phyloP scores from a whole-genome alignment of 2,329 filamentous ascomycete species.

The Pseudocercospora fijiensis region DNA sequence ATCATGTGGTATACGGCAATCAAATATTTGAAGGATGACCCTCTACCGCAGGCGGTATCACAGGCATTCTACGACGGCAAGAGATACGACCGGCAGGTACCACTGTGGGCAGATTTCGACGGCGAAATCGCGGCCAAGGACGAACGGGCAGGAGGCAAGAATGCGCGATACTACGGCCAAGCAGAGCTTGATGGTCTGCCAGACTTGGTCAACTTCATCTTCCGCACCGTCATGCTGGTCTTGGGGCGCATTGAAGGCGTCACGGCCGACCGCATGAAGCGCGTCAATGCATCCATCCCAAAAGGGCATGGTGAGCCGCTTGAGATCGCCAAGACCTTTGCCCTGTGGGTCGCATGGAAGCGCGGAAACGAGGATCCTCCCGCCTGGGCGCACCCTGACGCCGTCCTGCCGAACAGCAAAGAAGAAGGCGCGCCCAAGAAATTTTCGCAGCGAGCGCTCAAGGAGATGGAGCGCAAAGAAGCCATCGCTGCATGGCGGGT shows the following conservation, averaged over 20 bases:
- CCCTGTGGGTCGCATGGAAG: conserved; percentile 67
- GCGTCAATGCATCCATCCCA: conserved; percentile 62
- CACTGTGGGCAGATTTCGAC: conserved; percentile 60
- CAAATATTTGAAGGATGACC: conserved; percentile 63
- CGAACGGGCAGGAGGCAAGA: conserved; percentile 49
- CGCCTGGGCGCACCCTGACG: conserved; percentile 61
- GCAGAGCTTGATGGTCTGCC: conserved; percentile 61
- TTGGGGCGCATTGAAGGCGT: conserved; percentile 62
- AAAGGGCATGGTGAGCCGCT: conserved; percentile 62
- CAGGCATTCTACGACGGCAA: conserved; percentile 57
- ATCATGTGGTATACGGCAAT: conserved; percentile 68
- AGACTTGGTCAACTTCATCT: conserved; percentile 60
- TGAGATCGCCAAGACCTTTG: conserved; percentile 60
- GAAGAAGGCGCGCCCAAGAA: conserved; percentile 53
- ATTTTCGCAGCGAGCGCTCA: conserved; percentile 55
- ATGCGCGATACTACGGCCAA: conserved; percentile 62
- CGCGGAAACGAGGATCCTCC: conserved; percentile 63
- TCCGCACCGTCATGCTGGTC: conserved; percentile 62
- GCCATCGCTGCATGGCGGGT: conserved; percentile 46
- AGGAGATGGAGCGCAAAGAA: conserved; percentile 56
- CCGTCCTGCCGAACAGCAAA: conserved; percentile 52
- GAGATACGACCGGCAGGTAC: conserved; percentile 55
- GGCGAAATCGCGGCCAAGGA: conserved; percentile 52
- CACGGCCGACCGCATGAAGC: conserved; percentile 57
- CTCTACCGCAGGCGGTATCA: conserved; percentile 58